Evolutionary conservation across 306 rosid species (phyloP).

Genomic region (Begonia masoniana): DNA sequence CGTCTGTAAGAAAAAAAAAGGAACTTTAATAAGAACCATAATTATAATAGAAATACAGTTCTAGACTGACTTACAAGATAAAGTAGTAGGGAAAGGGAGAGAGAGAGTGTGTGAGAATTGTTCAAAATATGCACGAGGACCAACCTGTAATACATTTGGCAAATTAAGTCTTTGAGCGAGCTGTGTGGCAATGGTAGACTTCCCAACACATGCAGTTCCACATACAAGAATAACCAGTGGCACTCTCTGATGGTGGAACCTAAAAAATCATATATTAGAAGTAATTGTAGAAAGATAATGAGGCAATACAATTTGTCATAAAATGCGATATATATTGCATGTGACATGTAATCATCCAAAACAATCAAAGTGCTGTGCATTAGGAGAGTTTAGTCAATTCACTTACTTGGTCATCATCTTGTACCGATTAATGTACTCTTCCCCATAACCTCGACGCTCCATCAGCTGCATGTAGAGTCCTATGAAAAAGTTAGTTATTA

Average conservation of each 20-base stretch:
- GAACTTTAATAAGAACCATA: neutral
- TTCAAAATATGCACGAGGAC: constrained; percentile 7
- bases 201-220: constrained; percentile 97
- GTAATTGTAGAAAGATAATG: neutral
- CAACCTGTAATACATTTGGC: constrained; percentile 92
- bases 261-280: constrained; percentile 18
- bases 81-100: constrained; percentile 2
- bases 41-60: neutral
- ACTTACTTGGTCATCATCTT: constrained; percentile 87
- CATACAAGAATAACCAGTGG: constrained; percentile 93
- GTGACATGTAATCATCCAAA: too few species aligned
- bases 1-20: constrained; percentile 40
- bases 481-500: constrained; percentile 16
- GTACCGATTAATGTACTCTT: constrained; percentile 78
- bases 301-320: neutral
- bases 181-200: constrained; percentile 95
- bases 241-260: constrained; percentile 96
- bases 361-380: too few species aligned
- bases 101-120: constrained; percentile 1
- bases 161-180: constrained; percentile 91
- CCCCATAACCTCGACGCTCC: constrained; percentile 82
- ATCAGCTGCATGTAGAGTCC: constrained; percentile 50
- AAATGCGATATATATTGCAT: too few species aligned
- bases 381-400: constrained; percentile 4
- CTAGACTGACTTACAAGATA: neutral